A percentile compares a stretch with the other conserved stretches of the same genome.
These are phyloP conservation scores for Paramyrothecium sp. DNA, from an alignment of 2,329 filamentous ascomycete species.

Conservation along the genomic window DNA sequence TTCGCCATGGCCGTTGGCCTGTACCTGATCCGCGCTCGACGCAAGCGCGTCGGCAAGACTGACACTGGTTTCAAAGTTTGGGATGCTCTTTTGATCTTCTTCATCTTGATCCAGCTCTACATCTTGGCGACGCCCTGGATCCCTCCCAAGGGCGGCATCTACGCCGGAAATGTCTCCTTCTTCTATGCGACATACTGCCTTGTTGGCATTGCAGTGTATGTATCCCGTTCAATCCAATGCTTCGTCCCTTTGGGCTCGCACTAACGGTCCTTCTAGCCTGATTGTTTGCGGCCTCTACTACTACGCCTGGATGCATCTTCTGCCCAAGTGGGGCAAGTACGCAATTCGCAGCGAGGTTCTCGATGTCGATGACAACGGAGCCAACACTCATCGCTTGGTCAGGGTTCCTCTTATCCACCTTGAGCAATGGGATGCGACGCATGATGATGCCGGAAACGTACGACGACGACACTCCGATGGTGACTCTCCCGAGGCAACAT, in stretches of 20 bases:
- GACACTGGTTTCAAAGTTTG: conserved; percentile 56
- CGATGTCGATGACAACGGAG: conserved; percentile 43
- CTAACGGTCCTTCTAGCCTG: conserved; percentile 33
- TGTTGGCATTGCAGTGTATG: conserved; percentile 63
- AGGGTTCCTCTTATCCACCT: conserved; percentile 52
- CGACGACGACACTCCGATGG: neutral
- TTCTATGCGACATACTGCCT: conserved; percentile 72
- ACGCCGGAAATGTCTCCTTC: conserved; percentile 67
- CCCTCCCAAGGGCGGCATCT: conserved; percentile 58
- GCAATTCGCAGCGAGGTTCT: conserved; percentile 54
- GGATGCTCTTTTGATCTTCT: conserved; percentile 57
- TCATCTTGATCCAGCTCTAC: conserved; percentile 57
- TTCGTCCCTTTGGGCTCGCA: neutral
- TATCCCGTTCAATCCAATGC: conserved; percentile 13
- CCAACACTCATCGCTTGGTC: conserved; percentile 45
- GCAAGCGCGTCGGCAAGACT: conserved; percentile 47
- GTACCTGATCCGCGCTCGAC: conserved; percentile 54
- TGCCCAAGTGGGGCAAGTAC: conserved; percentile 55
- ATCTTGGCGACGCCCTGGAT: conserved; percentile 71
- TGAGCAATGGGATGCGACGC: conserved; percentile 54
- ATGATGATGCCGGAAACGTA: conserved; percentile 45
- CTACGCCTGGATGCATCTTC: conserved; percentile 52
- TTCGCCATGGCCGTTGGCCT: conserved; percentile 56
- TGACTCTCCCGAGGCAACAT: neutral
- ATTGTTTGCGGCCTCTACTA: conserved; percentile 57